Base-by-base conservation (phyloP, 2,329 filamentous ascomycete species). In the Celoporthe dispersa region DNA sequence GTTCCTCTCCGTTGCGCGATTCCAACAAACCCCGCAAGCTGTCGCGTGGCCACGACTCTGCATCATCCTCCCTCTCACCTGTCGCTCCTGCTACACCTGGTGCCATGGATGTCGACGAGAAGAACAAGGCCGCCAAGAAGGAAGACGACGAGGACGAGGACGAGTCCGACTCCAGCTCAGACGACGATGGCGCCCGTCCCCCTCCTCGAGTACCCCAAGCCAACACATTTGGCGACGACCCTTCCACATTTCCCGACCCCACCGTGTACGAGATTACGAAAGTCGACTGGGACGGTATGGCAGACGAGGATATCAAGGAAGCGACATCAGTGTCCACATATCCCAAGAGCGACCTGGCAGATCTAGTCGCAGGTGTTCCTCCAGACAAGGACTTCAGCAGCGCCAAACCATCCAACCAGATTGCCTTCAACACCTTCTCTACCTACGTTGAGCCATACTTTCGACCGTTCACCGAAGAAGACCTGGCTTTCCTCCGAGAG, bases 361-460 rank as follows among this genome's bases (percentile, higher is more conserved):
- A 98, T 77, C 85, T 96, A 74, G 97, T 97, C 73, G 92, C 95
- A 14, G 96, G 96, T 63, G 90, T 92, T 53, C 92, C 94, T 1
- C 95, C 96, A 1, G 94, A 98, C 80, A 94, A 93, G 79, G 96
- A 99, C 82, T 98, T 98, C 77, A 98, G 93, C 78, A 97, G 90
- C 78, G 92, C 94, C 44, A 99, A 98, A 79, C 94, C 95, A 6
- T 91, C 91, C 28, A 97, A 95, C 76, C 96, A 99, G 83, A 96
- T 98, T 79, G 94, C 92, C 78, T 96, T 96, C 74, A 92, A 90
- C 69, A 97, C 95, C 1, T 99, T 99, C 80, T 91, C 92, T n/a
- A 90, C 92, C 7, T 97, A 96, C 78, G 88, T 97, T 68, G 96
- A 99, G 73, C 93, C 94, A 0, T 98, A 93, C 81, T 96, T 98